Evolutionary conservation across 2,329 filamentous ascomycete species (phyloP).

Genomic region (Phyllosticta citriasiana): DNA sequence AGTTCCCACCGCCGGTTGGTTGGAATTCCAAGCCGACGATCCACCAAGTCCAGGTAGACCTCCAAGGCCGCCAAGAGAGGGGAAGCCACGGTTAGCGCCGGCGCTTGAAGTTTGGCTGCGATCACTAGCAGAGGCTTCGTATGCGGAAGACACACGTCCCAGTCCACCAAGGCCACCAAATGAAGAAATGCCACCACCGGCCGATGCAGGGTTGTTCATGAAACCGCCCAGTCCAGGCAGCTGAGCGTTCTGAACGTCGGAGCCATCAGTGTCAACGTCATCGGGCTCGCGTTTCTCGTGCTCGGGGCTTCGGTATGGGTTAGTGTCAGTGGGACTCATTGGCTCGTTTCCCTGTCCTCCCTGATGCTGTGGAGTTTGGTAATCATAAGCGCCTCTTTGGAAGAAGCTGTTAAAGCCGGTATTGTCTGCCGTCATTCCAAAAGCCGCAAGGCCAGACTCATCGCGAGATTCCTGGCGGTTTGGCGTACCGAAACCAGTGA

Average conservation of each 20-base stretch:
- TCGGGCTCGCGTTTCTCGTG: conserved; percentile 60
- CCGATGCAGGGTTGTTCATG: conserved; percentile 35
- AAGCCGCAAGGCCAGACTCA: conserved; percentile 49
- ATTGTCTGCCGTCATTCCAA: conserved; percentile 50
- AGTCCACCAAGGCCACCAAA: conserved; percentile 49
- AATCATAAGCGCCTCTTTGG: conserved; percentile 47
- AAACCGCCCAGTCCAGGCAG: conserved; percentile 45
- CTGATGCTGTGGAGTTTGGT: conserved; percentile 42
- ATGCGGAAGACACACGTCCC: conserved; percentile 33
- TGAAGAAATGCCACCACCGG: conserved; percentile 31
- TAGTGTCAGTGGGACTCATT: conserved; percentile 75
- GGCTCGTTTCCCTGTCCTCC: conserved; percentile 52
- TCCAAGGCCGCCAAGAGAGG: conserved; percentile 49
- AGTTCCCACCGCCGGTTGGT: conserved; percentile 64
- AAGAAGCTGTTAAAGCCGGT: conserved; percentile 48
- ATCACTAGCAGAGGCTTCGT: conserved; percentile 62
- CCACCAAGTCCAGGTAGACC: conserved; percentile 48
- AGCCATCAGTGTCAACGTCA: conserved; percentile 47
- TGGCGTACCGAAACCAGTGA: conserved; percentile 33
- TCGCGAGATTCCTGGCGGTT: conserved; percentile 44
- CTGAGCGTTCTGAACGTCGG: conserved; percentile 41
- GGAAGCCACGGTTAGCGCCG: conserved; percentile 62
- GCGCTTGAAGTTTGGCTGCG: conserved; percentile 89
- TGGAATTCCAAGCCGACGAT: conserved; percentile 53
- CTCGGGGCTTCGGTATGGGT: conserved; percentile 87